Conservation (phyloP, 768 basidiomycete genomes). For the Psilocybe subaeruginosa region DNA sequence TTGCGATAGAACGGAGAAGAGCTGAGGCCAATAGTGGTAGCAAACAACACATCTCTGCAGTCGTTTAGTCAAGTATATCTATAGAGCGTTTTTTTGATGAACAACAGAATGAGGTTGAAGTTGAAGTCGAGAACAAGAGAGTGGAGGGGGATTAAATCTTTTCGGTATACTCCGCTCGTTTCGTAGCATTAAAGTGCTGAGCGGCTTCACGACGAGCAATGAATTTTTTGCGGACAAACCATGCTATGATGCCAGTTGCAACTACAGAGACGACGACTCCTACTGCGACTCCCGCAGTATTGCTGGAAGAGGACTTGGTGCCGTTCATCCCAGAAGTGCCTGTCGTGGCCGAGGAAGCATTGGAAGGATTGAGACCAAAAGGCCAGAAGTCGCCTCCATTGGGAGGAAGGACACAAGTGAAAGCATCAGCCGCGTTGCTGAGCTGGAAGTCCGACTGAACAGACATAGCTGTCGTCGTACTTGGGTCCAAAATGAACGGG, state of each 20-base stretch:
- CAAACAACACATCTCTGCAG: too few relatives aligned
- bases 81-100: too few relatives aligned
- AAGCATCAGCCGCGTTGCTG: slow-evolving; percentile 54
- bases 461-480: slow-evolving; percentile 39
- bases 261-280: slow-evolving; percentile 53
- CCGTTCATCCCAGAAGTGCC: neutral
- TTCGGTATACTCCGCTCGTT: slow-evolving; percentile 23
- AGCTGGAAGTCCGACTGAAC: slow-evolving; percentile 56
- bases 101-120: neutral
- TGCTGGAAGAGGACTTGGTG: slow-evolving; percentile 21
- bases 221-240: slow-evolving; percentile 54
- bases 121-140: neutral
- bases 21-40: too few relatives aligned
- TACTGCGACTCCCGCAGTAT: slow-evolving; percentile 50
- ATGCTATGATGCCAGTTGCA: slow-evolving; percentile 40
- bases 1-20: too few relatives aligned
- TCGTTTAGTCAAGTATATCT: too few relatives aligned
- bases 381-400: slow-evolving; percentile 76
- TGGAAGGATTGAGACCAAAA: slow-evolving; percentile 54
- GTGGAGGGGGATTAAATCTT: slow-evolving; percentile 16
- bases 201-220: slow-evolving; percentile 30
- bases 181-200: slow-evolving; percentile 25
- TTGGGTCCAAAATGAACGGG: slow-evolving; percentile 60
- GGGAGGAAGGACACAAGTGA: slow-evolving; percentile 73
- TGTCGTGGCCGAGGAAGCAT: slow-evolving; percentile 22